Percentiles rank a stretch among this genome's conserved stretches.
These are phyloP conservation scores for Artomyces pyxidatus DNA, from an alignment of 768 basidiomycete species.

Conservation along the genomic window DNA sequence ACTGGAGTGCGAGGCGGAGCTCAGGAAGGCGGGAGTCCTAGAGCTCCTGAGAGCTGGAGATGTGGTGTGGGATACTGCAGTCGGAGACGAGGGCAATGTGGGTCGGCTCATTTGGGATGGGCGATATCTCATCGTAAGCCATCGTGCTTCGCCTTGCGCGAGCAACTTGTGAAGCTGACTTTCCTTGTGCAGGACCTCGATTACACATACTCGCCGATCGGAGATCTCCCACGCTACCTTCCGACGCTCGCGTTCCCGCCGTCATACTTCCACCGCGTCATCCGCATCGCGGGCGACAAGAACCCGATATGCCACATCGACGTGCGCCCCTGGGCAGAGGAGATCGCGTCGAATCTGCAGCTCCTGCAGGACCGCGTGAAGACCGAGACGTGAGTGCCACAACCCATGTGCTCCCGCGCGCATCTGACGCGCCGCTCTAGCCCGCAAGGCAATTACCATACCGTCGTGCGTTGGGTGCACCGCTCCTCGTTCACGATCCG, in stretches of 20 bases:
- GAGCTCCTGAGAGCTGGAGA: constrained; percentile 65
- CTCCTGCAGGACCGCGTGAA: constrained; percentile 68
- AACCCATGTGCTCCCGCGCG: constrained; percentile 3
- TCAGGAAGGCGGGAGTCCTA: constrained; percentile 58
- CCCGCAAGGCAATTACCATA: constrained; percentile 72
- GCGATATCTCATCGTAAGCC: constrained; percentile 73
- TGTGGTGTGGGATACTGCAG: constrained; percentile 82
- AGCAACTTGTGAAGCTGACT: too few species aligned
- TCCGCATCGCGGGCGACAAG: constrained; percentile 39
- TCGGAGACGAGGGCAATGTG: constrained; percentile 78
- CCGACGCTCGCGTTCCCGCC: constrained; percentile 77
- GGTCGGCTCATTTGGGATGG: constrained; percentile 87
- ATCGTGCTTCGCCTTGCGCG: too few species aligned
- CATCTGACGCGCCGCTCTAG: constrained; percentile 27
- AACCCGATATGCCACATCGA: constrained; percentile 63
- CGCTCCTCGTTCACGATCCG: constrained; percentile 70
- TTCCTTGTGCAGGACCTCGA: constrained; percentile 73
- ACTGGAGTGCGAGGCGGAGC: constrained; percentile 74
- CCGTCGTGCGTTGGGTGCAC: constrained; percentile 80
- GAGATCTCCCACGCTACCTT: constrained; percentile 74
- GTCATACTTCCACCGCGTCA: constrained; percentile 83
- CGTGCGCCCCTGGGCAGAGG: constrained; percentile 68
- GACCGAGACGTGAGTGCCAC: constrained; percentile 65
- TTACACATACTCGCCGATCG: constrained; percentile 67
- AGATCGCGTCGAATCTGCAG: constrained; percentile 67